Evolutionary conservation across 2,329 filamentous ascomycete genomes (phyloP).

Genomic region (Scopulariopsis brevicaulis): DNA sequence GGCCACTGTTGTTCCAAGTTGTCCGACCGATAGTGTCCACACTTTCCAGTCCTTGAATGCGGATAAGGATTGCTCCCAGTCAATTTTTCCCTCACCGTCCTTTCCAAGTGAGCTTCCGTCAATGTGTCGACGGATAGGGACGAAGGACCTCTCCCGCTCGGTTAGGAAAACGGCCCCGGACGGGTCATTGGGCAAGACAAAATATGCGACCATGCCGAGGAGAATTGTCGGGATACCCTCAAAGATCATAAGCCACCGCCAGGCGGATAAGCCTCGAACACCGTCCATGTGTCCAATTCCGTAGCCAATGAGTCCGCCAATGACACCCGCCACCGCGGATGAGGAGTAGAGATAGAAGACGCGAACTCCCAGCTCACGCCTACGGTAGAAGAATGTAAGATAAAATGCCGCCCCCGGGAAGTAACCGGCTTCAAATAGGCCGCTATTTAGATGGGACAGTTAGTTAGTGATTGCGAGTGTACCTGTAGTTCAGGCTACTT

Average conservation of each 20-base stretch:
- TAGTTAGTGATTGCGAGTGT: too few species aligned
- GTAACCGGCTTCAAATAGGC: conserved; percentile 32
- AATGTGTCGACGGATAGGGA: conserved; percentile 54
- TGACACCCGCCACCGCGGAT: conserved; percentile 63
- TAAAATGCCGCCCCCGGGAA: conserved; percentile 24
- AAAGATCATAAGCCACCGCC: conserved; percentile 54
- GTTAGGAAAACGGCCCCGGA: conserved; percentile 61
- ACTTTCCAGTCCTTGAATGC: conserved; percentile 70
- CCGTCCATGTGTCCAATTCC: conserved; percentile 57
- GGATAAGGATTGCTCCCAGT: conserved; percentile 48
- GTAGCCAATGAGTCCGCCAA: conserved; percentile 58
- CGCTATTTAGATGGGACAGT: conserved; percentile 7
- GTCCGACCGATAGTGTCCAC: conserved; percentile 32
- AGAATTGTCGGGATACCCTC: conserved; percentile 58
- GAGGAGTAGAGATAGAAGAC: conserved; percentile 54
- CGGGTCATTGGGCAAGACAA: conserved; percentile 69
- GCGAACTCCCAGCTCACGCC: conserved; percentile 13
- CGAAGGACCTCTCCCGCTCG: conserved; percentile 52
- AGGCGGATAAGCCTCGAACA: conserved; percentile 37
- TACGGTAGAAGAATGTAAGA: conserved; percentile 13
- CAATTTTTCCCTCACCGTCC: conserved; percentile 57
- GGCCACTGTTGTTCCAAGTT: conserved; percentile 34
- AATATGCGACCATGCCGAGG: conserved; percentile 54
- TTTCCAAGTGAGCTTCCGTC: conserved; percentile 58
- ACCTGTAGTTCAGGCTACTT: too few species aligned